A percentile compares a stretch with the other conserved stretches of the same genome.
Evolutionary conservation across 2,329 filamentous ascomycete species (phyloP).

Genomic region (Aureobasidium subglaciale): DNA sequence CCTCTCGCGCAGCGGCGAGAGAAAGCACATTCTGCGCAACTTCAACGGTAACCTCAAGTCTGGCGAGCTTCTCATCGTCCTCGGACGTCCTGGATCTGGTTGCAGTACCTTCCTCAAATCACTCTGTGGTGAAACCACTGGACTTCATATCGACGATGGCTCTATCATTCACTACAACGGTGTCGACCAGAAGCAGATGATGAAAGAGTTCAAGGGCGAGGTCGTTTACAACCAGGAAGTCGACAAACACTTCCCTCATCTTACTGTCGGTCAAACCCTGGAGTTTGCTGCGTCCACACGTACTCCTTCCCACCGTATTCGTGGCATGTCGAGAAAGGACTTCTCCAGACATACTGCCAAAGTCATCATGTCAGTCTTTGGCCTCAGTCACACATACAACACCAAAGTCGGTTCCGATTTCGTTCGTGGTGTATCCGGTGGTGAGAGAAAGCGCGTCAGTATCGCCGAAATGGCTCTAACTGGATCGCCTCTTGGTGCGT

Average conservation of each 20-base stretch:
- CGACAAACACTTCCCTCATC: constrained; percentile 30
- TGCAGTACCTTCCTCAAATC: constrained; percentile 60
- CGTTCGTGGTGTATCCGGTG: constrained; percentile 55
- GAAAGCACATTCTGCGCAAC: constrained; percentile 48
- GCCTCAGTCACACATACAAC: constrained; percentile 48
- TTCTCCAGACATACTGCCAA: constrained; percentile 50
- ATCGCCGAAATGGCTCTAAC: constrained; percentile 48
- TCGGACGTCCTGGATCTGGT: constrained; percentile 61
- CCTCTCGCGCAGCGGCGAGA: not conserved
- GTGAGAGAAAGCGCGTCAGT: constrained; percentile 50
- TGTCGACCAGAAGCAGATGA: constrained; percentile 33
- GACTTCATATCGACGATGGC: constrained; percentile 45
- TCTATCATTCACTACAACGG: constrained; percentile 54
- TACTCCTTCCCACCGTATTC: constrained; percentile 48
- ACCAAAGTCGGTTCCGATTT: constrained; percentile 53
- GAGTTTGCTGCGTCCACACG: constrained; percentile 49
- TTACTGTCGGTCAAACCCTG: constrained; percentile 51
- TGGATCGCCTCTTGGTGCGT: constrained; percentile 33
- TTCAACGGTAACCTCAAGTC: constrained; percentile 48
- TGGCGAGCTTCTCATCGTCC: constrained; percentile 43
- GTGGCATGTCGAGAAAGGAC: constrained; percentile 47
- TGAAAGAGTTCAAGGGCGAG: constrained; percentile 42
- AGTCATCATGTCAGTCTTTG: constrained; percentile 48
- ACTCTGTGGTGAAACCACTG: constrained; percentile 53
- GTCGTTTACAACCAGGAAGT: constrained; percentile 42